Base-by-base conservation (phyloP, 352 stramenopile genomes). In the Phytophthora citrophthora region DNA sequence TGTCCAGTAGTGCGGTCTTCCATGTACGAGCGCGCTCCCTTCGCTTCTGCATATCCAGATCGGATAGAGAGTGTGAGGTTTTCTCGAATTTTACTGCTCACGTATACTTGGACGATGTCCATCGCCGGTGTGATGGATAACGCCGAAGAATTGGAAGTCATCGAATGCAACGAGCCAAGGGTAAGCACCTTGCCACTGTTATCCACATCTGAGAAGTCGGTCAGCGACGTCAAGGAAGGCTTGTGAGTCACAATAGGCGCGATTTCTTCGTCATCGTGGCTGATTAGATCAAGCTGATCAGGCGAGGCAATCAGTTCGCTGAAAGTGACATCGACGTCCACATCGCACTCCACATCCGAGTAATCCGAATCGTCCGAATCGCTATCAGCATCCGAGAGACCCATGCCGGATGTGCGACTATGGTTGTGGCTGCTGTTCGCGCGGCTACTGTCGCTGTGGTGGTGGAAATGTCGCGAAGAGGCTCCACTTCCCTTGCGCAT, bases 251-350 rank as follows among this genome's bases (percentile, higher is more conserved):
- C 39, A 16, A 81, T 66, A 18, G 88, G 84, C 5, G 82, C 76
- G 23, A 93, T 73, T 45, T 91, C 84, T 12, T 92, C 81, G 36
- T 90, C 82, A 31, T 90, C 85, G 44, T 89, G 75, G 10, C 68
- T 68, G 11, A 87, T 70, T 5, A 88, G 64, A 23, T 91, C 75
- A 20, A 89, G 50, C 16, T 76, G 73, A 47, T 88, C 82, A 0
- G 86, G 76, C 27, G 80, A 67, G 12, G 77, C 70, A 52, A 95
- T 90, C 7, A 94, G 79, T 18, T 95, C 86, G 24, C 93, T 88
- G 38, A 96, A 95, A 12, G 91, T 96, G 27, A 80, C 80, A 31
- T 96, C 84, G 3, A 96, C 81, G 50, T 96, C 88, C n/a, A 96
- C 88, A 55, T 96, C 86, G 38, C 50, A 77, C 54, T 94, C 83